Conservation (phyloP, 2,329 filamentous ascomycete genomes). For the Epichloe brachyelytri region DNA sequence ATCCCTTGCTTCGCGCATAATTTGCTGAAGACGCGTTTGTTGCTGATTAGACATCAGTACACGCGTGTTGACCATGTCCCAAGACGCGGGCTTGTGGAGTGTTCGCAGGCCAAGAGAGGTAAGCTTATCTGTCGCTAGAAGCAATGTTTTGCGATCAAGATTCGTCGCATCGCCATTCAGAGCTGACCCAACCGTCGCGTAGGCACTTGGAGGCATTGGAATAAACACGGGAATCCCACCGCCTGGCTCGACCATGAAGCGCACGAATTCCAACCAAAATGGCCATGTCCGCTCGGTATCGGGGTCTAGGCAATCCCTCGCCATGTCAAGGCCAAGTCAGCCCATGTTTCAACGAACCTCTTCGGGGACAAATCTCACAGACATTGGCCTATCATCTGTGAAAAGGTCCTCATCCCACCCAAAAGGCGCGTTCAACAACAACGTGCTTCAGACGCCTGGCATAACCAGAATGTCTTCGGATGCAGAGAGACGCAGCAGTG, state of each 20-base stretch:
- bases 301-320: slow-evolving; percentile 73
- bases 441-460: slow-evolving; percentile 36
- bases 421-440: slow-evolving; percentile 34
- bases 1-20: background rate
- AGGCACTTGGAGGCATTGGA: slow-evolving; percentile 80
- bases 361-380: slow-evolving; percentile 67
- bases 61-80: slow-evolving; percentile 50
- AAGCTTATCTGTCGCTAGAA: slow-evolving; percentile 19
- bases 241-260: slow-evolving; percentile 87
- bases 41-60: background rate
- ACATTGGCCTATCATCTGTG: slow-evolving; percentile 69
- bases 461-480: slow-evolving; percentile 35
- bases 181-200: slow-evolving; percentile 6
- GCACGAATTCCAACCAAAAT: slow-evolving; percentile 60
- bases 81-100: slow-evolving; percentile 79
- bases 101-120: slow-evolving; percentile 87
- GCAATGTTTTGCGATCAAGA: background rate
- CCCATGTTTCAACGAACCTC: slow-evolving; percentile 78
- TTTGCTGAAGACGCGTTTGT: background rate
- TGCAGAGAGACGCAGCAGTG: slow-evolving; percentile 64
- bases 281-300: slow-evolving; percentile 75
- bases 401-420: slow-evolving; percentile 73
- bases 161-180: slow-evolving; percentile 8
- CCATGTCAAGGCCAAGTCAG: slow-evolving; percentile 69
- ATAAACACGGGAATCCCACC: slow-evolving; percentile 78